phyloP scores from a whole-genome alignment of 257 asterid genomes.

The Vinca minor region DNA sequence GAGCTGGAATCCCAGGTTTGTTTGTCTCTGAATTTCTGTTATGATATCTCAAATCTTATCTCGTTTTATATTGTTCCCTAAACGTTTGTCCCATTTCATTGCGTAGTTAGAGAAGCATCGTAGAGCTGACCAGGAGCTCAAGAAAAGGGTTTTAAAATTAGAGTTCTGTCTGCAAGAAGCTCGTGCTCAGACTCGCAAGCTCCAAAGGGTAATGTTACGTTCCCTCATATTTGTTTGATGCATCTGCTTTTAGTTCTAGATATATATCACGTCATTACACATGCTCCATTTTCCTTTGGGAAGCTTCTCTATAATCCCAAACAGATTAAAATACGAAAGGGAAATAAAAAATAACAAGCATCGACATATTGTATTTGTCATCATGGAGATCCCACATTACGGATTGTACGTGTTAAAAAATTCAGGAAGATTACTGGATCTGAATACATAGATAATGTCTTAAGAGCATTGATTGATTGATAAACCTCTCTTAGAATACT shows the following conservation, averaged over 20 bases:
- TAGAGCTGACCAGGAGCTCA: constrained; percentile 73
- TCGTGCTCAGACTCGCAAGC: constrained; percentile 71
- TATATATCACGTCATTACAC: neutral
- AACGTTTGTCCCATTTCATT: neutral
- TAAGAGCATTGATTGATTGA: neutral
- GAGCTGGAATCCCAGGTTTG: constrained; percentile 81
- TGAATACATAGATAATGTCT: neutral
- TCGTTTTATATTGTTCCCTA: neutral
- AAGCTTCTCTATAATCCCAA: no score
- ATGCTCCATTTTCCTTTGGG: neutral
- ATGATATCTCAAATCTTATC: neutral
- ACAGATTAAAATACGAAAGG: neutral
- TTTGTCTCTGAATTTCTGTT: neutral
- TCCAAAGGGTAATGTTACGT: constrained; percentile 54
- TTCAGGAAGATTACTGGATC: neutral
- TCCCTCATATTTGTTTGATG: no score
- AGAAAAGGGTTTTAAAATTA: constrained; percentile 57
- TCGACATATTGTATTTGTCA: no score
- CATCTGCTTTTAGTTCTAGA: neutral
- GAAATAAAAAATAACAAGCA: neutral
- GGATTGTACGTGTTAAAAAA: no score
- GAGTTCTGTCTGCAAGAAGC: constrained; percentile 82
- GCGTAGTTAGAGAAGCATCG: constrained; percentile 70
- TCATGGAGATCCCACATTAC: no score
- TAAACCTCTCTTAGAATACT: neutral